Percentiles rank a stretch among this genome's conserved stretches.
These are phyloP conservation scores for Neostapfia colusana DNA, from an alignment of 176 grass and related monocot species.

Conservation along the genomic window DNA sequence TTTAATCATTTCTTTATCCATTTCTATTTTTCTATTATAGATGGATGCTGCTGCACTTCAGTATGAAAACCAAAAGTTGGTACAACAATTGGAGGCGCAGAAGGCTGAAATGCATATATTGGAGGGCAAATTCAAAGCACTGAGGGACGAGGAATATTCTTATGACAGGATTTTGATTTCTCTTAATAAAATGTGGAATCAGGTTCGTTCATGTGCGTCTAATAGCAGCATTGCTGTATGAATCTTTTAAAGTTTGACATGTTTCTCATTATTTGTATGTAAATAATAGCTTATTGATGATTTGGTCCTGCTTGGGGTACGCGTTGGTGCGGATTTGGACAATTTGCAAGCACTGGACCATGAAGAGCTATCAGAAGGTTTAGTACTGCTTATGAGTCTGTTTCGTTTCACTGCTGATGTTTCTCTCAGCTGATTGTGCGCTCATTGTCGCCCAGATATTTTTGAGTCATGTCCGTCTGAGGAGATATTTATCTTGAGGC, in stretches of 20 bases:
- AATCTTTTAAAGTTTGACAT: constrained; percentile 21
- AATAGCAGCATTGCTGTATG: constrained; percentile 19
- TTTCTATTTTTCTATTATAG: constrained; percentile 37
- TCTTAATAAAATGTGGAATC: constrained; percentile 92
- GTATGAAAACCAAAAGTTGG: constrained; percentile 89
- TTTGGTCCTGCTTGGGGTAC: constrained; percentile 75
- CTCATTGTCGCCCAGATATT: constrained; percentile 55
- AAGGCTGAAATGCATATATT: constrained; percentile 74
- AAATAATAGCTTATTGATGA: constrained; percentile 88
- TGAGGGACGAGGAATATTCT: constrained; percentile 67
- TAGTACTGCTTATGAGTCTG: constrained; percentile 14
- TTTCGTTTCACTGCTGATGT: constrained; percentile 9
- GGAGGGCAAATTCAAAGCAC: constrained; percentile 68
- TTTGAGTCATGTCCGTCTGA: constrained; percentile 63
- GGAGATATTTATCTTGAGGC: constrained; percentile 83
- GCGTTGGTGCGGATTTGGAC: constrained; percentile 51
- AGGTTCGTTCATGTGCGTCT: constrained; percentile 51
- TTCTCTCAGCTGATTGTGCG: constrained; percentile 37
- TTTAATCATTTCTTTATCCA: not conserved
- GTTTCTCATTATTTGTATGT: constrained; percentile 35
- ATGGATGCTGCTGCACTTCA: constrained; percentile 83
- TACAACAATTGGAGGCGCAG: constrained; percentile 84
- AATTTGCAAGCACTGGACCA: constrained; percentile 64
- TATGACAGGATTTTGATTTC: constrained; percentile 78
- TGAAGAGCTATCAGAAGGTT: constrained; percentile 71